These are phyloP conservation scores for Erodium moschatum DNA, from an alignment of 441 rosid genomes.

Conservation along the genomic window DNA sequence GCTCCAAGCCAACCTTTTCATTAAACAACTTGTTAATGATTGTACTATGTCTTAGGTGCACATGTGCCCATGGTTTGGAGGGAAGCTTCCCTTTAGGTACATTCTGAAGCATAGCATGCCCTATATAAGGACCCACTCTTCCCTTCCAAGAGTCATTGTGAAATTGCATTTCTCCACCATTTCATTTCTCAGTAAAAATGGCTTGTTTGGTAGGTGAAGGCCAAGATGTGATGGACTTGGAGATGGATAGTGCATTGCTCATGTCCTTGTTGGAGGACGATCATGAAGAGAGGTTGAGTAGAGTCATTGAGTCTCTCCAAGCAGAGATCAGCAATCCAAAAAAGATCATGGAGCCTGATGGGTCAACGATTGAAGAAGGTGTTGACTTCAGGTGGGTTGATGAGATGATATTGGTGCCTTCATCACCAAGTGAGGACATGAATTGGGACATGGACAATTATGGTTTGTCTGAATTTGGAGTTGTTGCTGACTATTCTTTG, in stretches of 20 bases:
- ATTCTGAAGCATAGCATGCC: neutral
- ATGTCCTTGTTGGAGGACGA: constrained; percentile 5
- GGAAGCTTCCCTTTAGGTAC: constrained; percentile 4
- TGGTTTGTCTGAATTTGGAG: constrained; percentile 7
- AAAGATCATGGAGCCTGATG: neutral
- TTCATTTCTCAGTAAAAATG: constrained; percentile 4
- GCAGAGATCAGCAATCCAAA: constrained; percentile 1
- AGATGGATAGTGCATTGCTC: constrained; percentile 5
- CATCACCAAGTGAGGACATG: constrained; percentile 10
- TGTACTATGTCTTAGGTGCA: neutral
- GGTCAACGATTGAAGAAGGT: neutral
- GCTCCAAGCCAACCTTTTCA: neutral
- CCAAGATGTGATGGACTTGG: constrained; percentile 1
- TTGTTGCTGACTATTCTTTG: constrained; percentile 5
- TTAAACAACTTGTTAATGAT: neutral
- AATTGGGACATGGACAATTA: constrained; percentile 4
- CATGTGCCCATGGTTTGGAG: neutral
- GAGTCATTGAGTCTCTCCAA: constrained; percentile 2
- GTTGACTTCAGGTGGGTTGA: constrained; percentile 8
- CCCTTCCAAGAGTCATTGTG: neutral
- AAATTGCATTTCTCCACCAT: neutral
- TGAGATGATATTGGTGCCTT: constrained; percentile 8
- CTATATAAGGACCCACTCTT: constrained; percentile 7
- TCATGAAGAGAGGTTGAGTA: neutral
- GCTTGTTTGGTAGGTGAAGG: constrained; percentile 6